Percentiles rank a stretch among this genome's conserved stretches.
These are phyloP conservation scores for Yarrowia phangngaensis DNA, from an alignment of 805 yeast genomes.

Conservation along the genomic window DNA sequence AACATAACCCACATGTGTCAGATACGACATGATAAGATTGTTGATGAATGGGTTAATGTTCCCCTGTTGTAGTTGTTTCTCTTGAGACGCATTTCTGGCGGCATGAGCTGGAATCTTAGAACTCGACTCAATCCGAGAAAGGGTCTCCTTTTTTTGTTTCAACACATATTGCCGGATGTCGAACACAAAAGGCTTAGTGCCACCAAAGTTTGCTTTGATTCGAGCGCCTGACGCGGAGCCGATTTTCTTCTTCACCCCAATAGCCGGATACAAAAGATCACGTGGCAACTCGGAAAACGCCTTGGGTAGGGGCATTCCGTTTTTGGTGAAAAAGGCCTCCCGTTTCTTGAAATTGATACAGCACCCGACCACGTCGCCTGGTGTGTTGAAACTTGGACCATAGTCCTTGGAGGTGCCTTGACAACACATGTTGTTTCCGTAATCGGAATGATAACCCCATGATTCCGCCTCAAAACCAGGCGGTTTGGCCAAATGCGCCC, in stretches of 20 bases:
- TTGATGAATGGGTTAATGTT: constrained; percentile 35
- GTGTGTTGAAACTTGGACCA: constrained; percentile 47
- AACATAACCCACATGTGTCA: constrained; percentile 56
- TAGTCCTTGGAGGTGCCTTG: constrained; percentile 44
- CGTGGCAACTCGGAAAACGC: constrained; percentile 50
- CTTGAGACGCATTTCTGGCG: constrained; percentile 25
- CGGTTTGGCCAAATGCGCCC: constrained; percentile 39
- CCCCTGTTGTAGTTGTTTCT: constrained; percentile 26
- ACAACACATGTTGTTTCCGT: constrained; percentile 45
- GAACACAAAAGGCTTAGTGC: constrained; percentile 50
- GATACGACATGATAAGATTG: constrained; percentile 46
- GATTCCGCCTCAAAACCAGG: constrained; percentile 50
- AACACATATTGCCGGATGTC: constrained; percentile 56
- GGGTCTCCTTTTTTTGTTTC: constrained; percentile 43
- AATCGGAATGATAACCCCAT: constrained; percentile 54
- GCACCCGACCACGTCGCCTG: constrained; percentile 70
- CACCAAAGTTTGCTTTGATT: constrained; percentile 50
- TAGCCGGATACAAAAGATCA: constrained; percentile 46
- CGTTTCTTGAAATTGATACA: constrained; percentile 69
- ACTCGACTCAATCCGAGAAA: constrained; percentile 27
- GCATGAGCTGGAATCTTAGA: constrained; percentile 28
- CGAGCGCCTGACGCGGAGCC: constrained; percentile 39
- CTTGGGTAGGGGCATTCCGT: constrained; percentile 62
- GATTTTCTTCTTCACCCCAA: constrained; percentile 41
- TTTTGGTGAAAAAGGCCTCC: constrained; percentile 71